These are phyloP conservation scores for Sanguinoderma infundibulare DNA, from an alignment of 1,284 basidiomycete genomes.

Conservation along the genomic window DNA sequence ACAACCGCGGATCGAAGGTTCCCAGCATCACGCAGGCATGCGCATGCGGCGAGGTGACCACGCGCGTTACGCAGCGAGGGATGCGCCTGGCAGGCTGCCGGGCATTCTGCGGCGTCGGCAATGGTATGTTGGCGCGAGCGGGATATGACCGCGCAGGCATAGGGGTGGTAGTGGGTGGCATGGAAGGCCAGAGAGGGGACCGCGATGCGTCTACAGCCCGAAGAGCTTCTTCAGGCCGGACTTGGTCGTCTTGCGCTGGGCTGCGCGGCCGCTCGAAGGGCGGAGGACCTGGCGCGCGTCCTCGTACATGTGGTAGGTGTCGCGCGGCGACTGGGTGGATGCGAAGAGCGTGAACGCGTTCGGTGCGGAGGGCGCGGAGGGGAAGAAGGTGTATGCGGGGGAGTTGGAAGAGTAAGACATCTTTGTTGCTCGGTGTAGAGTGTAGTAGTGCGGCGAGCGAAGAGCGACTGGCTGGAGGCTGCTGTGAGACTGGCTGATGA, in stretches of 20 bases:
- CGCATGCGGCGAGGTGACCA: background rate
- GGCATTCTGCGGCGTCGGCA: too few relatives aligned
- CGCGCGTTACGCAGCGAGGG: background rate
- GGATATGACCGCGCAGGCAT: background rate
- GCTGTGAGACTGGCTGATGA: background rate
- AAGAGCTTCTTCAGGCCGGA: constrained; percentile 30
- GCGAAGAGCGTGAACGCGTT: constrained; percentile 27
- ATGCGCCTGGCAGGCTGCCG: background rate
- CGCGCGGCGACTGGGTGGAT: constrained; percentile 24
- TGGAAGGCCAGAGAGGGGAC: background rate
- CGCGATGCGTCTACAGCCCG: constrained; percentile 13
- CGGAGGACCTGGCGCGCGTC: constrained; percentile 14
- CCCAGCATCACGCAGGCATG: background rate
- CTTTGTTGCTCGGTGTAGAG: background rate
- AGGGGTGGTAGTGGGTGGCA: background rate
- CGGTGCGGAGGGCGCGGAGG: too few relatives aligned
- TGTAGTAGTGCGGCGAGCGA: background rate
- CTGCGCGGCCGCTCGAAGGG: constrained; percentile 2
- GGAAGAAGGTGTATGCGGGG: constrained; percentile 15
- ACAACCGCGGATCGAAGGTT: too few relatives aligned
- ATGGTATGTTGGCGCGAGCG: background rate
- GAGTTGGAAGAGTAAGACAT: constrained; percentile 14
- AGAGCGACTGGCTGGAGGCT: background rate
- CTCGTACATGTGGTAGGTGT: constrained; percentile 25
- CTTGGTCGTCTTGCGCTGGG: constrained; percentile 13